phyloP scores from a whole-genome alignment of 352 stramenopile genomes.

The Phytophthora citricola region DNA sequence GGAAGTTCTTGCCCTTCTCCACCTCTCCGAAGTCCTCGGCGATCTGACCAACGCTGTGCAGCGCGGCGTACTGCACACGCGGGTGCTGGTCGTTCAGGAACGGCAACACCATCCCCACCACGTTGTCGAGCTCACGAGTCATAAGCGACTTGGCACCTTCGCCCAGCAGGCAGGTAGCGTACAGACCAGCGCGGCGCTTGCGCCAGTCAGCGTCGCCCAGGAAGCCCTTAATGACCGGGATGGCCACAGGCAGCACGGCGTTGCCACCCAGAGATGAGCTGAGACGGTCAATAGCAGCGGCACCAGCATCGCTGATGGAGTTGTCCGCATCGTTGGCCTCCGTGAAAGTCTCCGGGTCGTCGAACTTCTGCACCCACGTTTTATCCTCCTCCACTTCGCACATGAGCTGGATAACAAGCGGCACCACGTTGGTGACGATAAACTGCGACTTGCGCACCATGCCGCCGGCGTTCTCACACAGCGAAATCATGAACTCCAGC shows the following conservation, averaged over 20 bases:
- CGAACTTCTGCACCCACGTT: slow-evolving; percentile 76
- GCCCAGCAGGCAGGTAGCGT: slow-evolving; percentile 78
- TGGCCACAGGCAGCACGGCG: slow-evolving; percentile 76
- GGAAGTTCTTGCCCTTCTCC: slow-evolving; percentile 90
- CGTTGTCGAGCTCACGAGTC: slow-evolving; percentile 80
- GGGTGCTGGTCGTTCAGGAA: slow-evolving; percentile 77
- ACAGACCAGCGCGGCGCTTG: slow-evolving; percentile 81
- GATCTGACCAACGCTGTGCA: slow-evolving; percentile 86
- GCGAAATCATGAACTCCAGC: slow-evolving; percentile 82
- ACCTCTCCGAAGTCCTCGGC: slow-evolving; percentile 86
- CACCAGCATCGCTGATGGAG: slow-evolving; percentile 73
- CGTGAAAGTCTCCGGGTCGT: slow-evolving; percentile 82
- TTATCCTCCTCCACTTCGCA: slow-evolving; percentile 83
- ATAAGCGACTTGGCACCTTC: slow-evolving; percentile 84
- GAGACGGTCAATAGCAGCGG: slow-evolving; percentile 80
- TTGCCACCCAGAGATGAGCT: slow-evolving; percentile 74
- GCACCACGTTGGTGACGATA: slow-evolving; percentile 72
- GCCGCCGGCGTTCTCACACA: slow-evolving; percentile 81
- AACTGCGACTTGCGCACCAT: slow-evolving; percentile 82
- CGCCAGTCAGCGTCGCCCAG: slow-evolving; percentile 71
- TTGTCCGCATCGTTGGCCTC: slow-evolving; percentile 69
- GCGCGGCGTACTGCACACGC: slow-evolving; percentile 82
- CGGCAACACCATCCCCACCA: slow-evolving; percentile 70
- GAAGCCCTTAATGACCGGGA: slow-evolving; percentile 76
- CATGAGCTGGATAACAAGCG: slow-evolving; percentile 80